These are phyloP conservation scores for Leonotis leonurus DNA, from an alignment of 257 asterid species.

Conservation along the genomic window DNA sequence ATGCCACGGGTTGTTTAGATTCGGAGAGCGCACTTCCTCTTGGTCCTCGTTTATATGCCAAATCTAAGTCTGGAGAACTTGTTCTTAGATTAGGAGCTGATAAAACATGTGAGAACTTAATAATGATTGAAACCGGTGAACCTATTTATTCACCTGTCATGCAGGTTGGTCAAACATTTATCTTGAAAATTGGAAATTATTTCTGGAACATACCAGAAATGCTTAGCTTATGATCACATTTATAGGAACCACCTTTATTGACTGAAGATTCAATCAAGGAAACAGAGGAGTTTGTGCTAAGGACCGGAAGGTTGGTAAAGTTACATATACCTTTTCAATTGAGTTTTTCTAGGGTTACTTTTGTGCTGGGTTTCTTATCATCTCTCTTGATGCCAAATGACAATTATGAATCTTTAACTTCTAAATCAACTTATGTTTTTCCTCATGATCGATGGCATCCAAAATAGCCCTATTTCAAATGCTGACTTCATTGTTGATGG, in stretches of 20 bases:
- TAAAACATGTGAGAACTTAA: constrained; percentile 49
- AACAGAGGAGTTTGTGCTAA: constrained; percentile 93
- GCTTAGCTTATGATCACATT: constrained; percentile 21
- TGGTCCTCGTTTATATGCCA: constrained; percentile 52
- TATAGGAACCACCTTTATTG: constrained; percentile 84
- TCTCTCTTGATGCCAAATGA: neutral
- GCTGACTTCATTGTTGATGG: constrained; percentile 5
- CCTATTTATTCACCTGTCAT: constrained; percentile 78
- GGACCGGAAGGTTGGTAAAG: constrained; percentile 88
- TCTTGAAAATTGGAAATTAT: constrained; percentile 11
- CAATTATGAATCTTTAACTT: neutral
- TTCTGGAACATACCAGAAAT: constrained; percentile 10
- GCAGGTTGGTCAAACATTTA: constrained; percentile 57
- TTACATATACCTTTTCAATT: neutral
- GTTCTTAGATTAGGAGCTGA: constrained; percentile 91
- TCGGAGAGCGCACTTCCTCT: constrained; percentile 39
- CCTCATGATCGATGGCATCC: neutral
- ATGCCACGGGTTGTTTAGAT: constrained; percentile 28
- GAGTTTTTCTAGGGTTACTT: constrained; percentile 1
- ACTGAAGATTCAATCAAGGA: constrained; percentile 96
- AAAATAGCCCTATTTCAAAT: neutral
- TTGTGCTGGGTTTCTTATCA: neutral
- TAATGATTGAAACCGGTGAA: constrained; percentile 93
- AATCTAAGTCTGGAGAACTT: constrained; percentile 62
- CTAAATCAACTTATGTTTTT: neutral